Evolutionary conservation across 139 green algal genomes (phyloP).

Genomic region (Volvox africanus): DNA sequence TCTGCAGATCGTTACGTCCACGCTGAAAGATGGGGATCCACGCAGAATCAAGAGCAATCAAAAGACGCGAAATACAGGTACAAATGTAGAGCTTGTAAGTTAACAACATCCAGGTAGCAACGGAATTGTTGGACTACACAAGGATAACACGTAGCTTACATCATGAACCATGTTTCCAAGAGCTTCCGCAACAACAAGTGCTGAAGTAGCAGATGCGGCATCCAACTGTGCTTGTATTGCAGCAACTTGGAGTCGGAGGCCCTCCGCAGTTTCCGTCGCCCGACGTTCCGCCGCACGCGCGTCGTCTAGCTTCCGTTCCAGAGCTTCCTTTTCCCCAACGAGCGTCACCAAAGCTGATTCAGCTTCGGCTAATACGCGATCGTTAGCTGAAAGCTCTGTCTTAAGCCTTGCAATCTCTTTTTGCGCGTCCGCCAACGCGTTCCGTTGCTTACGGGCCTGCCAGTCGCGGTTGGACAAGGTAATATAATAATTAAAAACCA

Average conservation of each 20-base stretch:
- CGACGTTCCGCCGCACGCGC: neutral
- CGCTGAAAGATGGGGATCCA: too few relatives aligned
- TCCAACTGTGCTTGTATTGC: constrained; percentile 22
- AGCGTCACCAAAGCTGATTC: constrained; percentile 24
- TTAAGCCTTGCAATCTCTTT: neutral
- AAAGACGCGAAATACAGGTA: too few relatives aligned
- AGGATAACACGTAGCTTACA: neutral
- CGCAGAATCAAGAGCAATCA: too few relatives aligned
- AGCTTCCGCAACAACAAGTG: neutral
- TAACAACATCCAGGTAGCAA: too few relatives aligned
- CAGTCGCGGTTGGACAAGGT: too few relatives aligned
- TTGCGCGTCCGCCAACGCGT: neutral
- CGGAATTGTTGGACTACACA: neutral
- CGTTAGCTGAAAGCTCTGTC: constrained; percentile 32
- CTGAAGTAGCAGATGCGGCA: neutral
- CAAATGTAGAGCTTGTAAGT: too few relatives aligned
- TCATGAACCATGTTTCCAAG: neutral
- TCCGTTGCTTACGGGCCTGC: neutral
- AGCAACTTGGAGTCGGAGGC: constrained; percentile 8
- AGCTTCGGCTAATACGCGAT: constrained; percentile 31
- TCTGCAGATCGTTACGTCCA: too few relatives aligned
- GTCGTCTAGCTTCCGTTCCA: neutral
- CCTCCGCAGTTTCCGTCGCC: neutral
- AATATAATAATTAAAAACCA: too few relatives aligned
- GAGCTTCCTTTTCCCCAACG: constrained; percentile 5